A percentile compares a stretch with the other conserved stretches of the same genome.
phyloP scores from a whole-genome alignment of 192 early-diverging fungal species.

The Coemansia sp. region DNA sequence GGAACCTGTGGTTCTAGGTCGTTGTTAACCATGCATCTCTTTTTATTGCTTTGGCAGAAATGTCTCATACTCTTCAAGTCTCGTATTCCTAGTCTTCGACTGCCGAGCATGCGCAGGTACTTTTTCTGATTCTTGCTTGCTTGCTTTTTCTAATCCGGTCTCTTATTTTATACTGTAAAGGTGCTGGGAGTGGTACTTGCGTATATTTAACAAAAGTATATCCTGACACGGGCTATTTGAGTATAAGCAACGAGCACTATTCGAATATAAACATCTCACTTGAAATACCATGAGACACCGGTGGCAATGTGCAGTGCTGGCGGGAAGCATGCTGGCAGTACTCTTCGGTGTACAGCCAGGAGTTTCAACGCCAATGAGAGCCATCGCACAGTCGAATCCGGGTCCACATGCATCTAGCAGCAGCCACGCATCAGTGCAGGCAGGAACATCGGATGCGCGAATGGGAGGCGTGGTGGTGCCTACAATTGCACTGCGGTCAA shows the following conservation, averaged over 20 bases:
- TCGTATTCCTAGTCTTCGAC: not conserved
- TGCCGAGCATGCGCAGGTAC: not conserved
- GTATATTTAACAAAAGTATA: not conserved
- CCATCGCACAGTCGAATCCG: not conserved
- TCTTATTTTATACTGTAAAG: not conserved
- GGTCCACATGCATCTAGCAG: not conserved
- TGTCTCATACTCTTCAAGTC: not conserved
- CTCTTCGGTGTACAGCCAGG: not conserved
- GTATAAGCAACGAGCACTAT: too few relatives aligned
- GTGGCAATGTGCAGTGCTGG: not conserved
- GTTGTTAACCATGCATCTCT: not conserved
- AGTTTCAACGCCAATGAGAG: not conserved
- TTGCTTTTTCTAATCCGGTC: not conserved
- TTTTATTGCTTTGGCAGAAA: not conserved
- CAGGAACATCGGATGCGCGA: not conserved
- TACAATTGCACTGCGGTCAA: constrained; percentile 4
- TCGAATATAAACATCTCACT: not conserved
- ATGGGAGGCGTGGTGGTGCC: not conserved
- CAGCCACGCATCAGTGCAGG: not conserved
- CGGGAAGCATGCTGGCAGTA: not conserved
- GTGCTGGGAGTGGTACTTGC: not conserved
- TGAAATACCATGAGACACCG: not conserved
- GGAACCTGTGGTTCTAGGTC: constrained; percentile 1
- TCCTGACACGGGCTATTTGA: too few relatives aligned
- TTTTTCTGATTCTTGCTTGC: not conserved